These are phyloP conservation scores for Hypoxylon rubiginosum DNA, from an alignment of 2,329 filamentous ascomycete species.

Conservation along the genomic window DNA sequence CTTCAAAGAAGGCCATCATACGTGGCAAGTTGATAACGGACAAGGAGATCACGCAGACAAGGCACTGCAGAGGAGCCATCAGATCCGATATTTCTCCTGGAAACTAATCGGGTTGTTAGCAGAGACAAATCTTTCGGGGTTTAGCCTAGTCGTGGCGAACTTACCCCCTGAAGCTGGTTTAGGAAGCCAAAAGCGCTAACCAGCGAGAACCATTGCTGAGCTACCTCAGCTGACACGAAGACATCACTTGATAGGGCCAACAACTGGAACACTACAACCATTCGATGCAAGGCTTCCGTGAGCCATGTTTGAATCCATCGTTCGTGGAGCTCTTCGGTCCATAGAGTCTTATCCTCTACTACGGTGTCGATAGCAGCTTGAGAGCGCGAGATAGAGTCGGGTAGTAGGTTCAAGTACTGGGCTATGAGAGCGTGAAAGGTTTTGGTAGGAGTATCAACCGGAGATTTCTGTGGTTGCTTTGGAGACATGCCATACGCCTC, in stretches of 20 bases:
- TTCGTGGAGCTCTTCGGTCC: constrained; percentile 46
- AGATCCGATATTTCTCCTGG: constrained; percentile 57
- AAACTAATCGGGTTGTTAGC: constrained; percentile 54
- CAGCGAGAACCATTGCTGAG: constrained; percentile 81
- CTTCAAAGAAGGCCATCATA: constrained; percentile 68
- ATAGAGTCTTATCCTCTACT: constrained; percentile 61
- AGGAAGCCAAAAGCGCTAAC: constrained; percentile 79
- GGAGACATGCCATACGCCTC: constrained; percentile 52
- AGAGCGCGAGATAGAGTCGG: constrained; percentile 63
- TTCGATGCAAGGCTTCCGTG: constrained; percentile 78
- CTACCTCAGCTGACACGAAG: constrained; percentile 69
- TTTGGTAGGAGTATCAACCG: constrained; percentile 50
- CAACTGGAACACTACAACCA: constrained; percentile 80
- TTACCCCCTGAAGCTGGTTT: constrained; percentile 70
- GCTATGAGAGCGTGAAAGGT: constrained; percentile 62
- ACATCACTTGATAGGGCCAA: constrained; percentile 69
- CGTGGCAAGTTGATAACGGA: constrained; percentile 76
- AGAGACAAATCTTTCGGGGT: constrained; percentile 48
- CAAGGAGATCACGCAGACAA: constrained; percentile 78
- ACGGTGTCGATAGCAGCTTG: constrained; percentile 63
- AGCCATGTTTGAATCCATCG: constrained; percentile 53
- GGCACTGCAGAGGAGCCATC: constrained; percentile 74
- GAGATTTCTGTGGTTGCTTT: constrained; percentile 46
- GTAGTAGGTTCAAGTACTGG: constrained; percentile 63
- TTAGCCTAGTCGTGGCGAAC: constrained; percentile 44